Base-by-base conservation (phyloP, 2,329 filamentous ascomycete species). In the Clathrospora elynae region DNA sequence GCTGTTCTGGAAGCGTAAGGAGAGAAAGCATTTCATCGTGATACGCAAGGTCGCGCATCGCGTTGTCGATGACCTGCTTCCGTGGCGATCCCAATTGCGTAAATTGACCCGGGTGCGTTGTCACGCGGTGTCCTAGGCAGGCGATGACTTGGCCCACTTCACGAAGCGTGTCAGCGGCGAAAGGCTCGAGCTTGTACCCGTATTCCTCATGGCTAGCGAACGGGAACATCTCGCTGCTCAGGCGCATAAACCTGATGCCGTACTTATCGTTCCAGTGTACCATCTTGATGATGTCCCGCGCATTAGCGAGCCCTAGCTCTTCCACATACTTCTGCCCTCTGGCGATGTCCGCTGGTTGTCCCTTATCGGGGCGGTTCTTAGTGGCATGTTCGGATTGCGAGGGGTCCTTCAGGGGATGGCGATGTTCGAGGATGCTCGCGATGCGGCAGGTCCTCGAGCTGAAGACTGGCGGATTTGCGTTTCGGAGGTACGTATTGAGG, bases 171-270 rank as follows among this genome's bases (percentile, higher is more conserved):
- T 90, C 85, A 0, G 87, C 82, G 0, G 91, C 92, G 66, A 96
- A 96, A 0, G 88, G 86, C 0, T 84, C 85, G 9, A 97, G 77
- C 55, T 83, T 86, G 69, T 97, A 97, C 0, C 91, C 92, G 54
- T 95, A 86, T 49, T 89, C 86, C 16, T 81, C 79, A 61, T 97
- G 92, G 53, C 88, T 95, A 2, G 92, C 92, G 67, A 96, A 96
- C 0, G 92, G 92, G 53, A 97, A 97, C 88, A 96, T 96, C 58
- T 96, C 92, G 40, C 89, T 95, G 56, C 89, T 95, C 13, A 97
- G 76, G 1, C 92, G 83, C 81, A 97, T 83, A 67, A 97, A 96
- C 56, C 84, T 91, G 71, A 97, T 97, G 25, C 86, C 85, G 53
- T 92, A 96, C 55, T 83, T 87, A 53, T 95, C 86, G 62, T 97